Evolutionary conservation across 2,329 filamentous ascomycete genomes (phyloP).

Genomic region (Lachnellula cervina): DNA sequence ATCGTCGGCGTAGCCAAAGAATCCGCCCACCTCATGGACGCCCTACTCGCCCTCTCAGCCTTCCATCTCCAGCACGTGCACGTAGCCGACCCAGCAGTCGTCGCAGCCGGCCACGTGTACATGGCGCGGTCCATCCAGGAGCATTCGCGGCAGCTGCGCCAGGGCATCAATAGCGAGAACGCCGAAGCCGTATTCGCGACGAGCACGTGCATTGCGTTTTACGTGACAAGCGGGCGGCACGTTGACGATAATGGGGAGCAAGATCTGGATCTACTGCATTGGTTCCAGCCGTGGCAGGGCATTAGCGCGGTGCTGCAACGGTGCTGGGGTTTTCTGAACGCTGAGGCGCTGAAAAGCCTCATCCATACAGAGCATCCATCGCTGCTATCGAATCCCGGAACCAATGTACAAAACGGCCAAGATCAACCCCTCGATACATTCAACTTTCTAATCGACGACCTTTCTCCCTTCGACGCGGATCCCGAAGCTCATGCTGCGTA

Average conservation of each 20-base stretch:
- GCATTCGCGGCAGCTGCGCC: slow-evolving; percentile 50
- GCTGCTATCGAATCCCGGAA: not conserved
- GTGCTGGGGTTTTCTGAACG: slow-evolving; percentile 57
- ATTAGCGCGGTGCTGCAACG: slow-evolving; percentile 57
- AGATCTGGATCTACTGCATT: slow-evolving; percentile 43
- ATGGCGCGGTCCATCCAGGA: slow-evolving; percentile 55
- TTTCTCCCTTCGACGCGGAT: slow-evolving; percentile 14
- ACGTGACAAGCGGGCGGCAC: slow-evolving; percentile 35
- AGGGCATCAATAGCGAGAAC: slow-evolving; percentile 52
- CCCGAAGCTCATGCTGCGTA: no score
- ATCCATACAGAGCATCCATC: slow-evolving; percentile 3
- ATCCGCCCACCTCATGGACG: slow-evolving; percentile 53
- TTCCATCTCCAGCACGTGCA: slow-evolving; percentile 52
- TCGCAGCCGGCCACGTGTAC: slow-evolving; percentile 56
- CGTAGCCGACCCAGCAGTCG: slow-evolving; percentile 50
- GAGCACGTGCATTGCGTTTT: slow-evolving; percentile 57
- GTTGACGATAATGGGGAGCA: slow-evolving; percentile 42
- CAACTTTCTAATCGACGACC: slow-evolving; percentile 32
- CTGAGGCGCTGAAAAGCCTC: slow-evolving; percentile 34
- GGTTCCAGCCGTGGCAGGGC: slow-evolving; percentile 61
- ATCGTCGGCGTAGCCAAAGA: slow-evolving; percentile 56
- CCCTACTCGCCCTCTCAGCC: slow-evolving; percentile 56
- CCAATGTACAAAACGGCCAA: not conserved
- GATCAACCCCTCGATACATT: slow-evolving; percentile 1
- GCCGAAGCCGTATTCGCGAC: slow-evolving; percentile 58